Evolutionary conservation across 371 early-diverging fungal species (phyloP).

Genomic region (Entomophthora muscae): DNA sequence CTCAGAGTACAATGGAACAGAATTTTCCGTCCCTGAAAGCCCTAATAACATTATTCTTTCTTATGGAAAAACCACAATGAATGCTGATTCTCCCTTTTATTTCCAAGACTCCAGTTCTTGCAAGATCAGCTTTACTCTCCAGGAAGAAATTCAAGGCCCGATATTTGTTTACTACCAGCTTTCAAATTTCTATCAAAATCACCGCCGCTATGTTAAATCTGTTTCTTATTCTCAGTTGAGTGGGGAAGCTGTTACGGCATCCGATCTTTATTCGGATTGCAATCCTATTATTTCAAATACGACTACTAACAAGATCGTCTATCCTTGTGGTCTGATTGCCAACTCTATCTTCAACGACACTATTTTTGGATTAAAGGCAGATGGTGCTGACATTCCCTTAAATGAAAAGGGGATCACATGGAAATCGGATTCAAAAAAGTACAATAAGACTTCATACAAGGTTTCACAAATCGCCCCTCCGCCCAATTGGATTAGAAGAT

Average conservation of each 20-base stretch:
- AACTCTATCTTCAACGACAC: conserved; percentile 34
- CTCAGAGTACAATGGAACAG: neutral
- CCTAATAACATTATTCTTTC: neutral
- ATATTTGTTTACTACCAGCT: conserved; percentile 89
- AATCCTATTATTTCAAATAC: conserved; percentile 12
- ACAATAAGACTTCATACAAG: conserved; percentile 34
- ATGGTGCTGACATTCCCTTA: conserved; percentile 15
- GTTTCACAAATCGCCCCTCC: conserved; percentile 41
- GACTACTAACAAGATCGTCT: conserved; percentile 18
- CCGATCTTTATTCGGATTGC: conserved; percentile 12
- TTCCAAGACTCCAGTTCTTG: conserved; percentile 25
- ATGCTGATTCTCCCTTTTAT: neutral
- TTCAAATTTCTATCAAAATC: conserved; percentile 96
- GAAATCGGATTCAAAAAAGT: conserved; percentile 64
- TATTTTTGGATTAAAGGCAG: neutral
- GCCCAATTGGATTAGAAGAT: conserved; percentile 50
- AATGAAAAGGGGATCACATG: conserved; percentile 63
- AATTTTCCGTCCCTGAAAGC: neutral
- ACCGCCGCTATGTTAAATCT: conserved; percentile 87
- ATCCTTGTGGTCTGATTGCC: conserved; percentile 98
- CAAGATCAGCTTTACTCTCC: conserved; percentile 54
- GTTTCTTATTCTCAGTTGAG: conserved; percentile 65
- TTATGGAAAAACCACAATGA: neutral
- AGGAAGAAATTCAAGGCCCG: conserved; percentile 41
- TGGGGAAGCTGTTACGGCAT: conserved; percentile 30